phyloP scores from a whole-genome alignment of 2,329 filamentous ascomycete genomes.

The Catunica adiposa region DNA sequence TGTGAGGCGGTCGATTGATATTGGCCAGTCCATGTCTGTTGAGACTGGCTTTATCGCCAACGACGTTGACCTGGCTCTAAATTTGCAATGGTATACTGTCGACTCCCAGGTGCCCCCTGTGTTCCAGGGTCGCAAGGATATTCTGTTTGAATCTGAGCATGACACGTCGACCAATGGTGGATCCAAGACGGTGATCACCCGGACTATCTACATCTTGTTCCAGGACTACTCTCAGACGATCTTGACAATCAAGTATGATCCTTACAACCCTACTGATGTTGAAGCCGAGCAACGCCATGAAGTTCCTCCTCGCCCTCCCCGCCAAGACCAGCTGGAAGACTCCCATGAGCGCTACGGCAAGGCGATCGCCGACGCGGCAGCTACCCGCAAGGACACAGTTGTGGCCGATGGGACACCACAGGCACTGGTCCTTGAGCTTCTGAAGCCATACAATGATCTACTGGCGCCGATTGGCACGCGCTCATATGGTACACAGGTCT shows the following conservation, averaged over 20 bases:
- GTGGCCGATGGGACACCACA: slow-evolving; percentile 74
- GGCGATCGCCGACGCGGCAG: slow-evolving; percentile 55
- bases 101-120: slow-evolving; percentile 62
- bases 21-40: slow-evolving; percentile 46
- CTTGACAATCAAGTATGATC: slow-evolving; percentile 64
- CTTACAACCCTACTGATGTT: slow-evolving; percentile 54
- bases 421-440: slow-evolving; percentile 60
- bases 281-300: slow-evolving; percentile 76
- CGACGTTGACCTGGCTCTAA: slow-evolving; percentile 62
- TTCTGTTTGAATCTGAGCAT: slow-evolving; percentile 71
- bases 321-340: slow-evolving; percentile 84
- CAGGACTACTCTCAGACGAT: slow-evolving; percentile 93
- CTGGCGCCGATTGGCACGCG: slow-evolving; percentile 74
- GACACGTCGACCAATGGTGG: slow-evolving; percentile 51
- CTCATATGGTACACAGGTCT: slow-evolving; percentile 74
- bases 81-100: slow-evolving; percentile 76
- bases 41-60: slow-evolving; percentile 75
- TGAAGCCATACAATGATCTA: slow-evolving; percentile 56
- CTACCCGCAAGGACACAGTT: slow-evolving; percentile 57
- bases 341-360: slow-evolving; percentile 68
- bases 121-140: slow-evolving; percentile 67
- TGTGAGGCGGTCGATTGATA: slow-evolving; percentile 54
- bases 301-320: slow-evolving; percentile 58
- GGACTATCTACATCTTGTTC: slow-evolving; percentile 75
- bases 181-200: slow-evolving; percentile 55